Conservation (phyloP, 495 filamentous ascomycete species). For the Penicillium paradoxum region DNA sequence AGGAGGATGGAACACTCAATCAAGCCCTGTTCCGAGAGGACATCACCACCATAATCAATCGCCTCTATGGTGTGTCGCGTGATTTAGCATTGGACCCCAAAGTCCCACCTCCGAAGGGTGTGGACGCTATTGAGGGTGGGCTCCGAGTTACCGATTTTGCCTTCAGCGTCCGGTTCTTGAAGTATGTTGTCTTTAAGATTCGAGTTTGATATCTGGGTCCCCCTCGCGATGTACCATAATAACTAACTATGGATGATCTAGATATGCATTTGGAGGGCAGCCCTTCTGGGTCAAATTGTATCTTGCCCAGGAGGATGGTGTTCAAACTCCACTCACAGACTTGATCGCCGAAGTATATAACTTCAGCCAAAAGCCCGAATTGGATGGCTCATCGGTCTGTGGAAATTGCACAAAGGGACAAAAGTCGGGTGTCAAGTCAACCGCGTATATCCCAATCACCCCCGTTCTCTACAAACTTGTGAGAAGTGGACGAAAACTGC, state of each 20-base stretch:
- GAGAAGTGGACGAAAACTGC: neutral
- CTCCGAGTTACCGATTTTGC: constrained; percentile 4
- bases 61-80: constrained; percentile 25
- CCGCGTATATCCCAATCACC: constrained; percentile 8
- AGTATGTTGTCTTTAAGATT: neutral
- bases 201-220: neutral
- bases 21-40: constrained; percentile 19
- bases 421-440: neutral
- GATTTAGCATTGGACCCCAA: constrained; percentile 4
- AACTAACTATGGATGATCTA: neutral
- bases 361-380: constrained; percentile 5
- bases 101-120: neutral
- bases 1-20: constrained; percentile 9
- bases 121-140: constrained; percentile 4
- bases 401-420: constrained; percentile 4
- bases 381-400: constrained; percentile 1
- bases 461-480: constrained; percentile 5
- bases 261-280: constrained; percentile 8
- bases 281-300: constrained; percentile 10
- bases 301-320: constrained; percentile 4
- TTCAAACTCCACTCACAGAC: constrained; percentile 2
- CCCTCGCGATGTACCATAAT: too few species aligned
- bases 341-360: constrained; percentile 10
- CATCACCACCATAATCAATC: constrained; percentile 26
- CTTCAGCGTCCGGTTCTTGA: constrained; percentile 9